Percentiles rank a stretch among this genome's conserved stretches.
phyloP scores from a whole-genome alignment of 768 basidiomycete genomes.

The Lepiota subincarnata region DNA sequence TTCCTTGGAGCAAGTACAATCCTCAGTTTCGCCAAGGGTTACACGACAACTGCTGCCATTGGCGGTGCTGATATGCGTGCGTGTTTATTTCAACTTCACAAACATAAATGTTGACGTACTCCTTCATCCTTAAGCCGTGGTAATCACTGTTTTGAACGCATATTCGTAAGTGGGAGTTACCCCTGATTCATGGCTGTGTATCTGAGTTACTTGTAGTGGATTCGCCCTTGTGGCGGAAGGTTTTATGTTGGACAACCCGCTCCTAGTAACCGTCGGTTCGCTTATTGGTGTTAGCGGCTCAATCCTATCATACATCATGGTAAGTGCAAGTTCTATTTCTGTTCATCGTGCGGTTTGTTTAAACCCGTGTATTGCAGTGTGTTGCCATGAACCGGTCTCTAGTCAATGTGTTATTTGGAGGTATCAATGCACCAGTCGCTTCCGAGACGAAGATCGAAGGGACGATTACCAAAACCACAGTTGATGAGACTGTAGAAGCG shows the following conservation, averaged over 20 bases:
- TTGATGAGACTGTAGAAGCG: constrained; percentile 79
- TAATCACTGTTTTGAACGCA: constrained; percentile 87
- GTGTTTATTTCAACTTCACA: constrained; percentile 24
- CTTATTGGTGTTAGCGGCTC: constrained; percentile 89
- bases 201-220: constrained; percentile 35
- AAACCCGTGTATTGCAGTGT: constrained; percentile 45
- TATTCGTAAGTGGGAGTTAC: constrained; percentile 51
- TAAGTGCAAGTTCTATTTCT: constrained; percentile 25
- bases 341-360: background rate
- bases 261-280: constrained; percentile 80
- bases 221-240: constrained; percentile 91
- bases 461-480: constrained; percentile 67
- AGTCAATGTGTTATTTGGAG: constrained; percentile 84
- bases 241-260: constrained; percentile 86
- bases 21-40: constrained; percentile 82
- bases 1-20: constrained; percentile 71
- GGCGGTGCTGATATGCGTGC: constrained; percentile 92
- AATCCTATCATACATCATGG: constrained; percentile 92
- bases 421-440: constrained; percentile 58
- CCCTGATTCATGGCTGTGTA: background rate
- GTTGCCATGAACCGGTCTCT: constrained; percentile 90
- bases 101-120: constrained; percentile 6
- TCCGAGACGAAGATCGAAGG: constrained; percentile 77
- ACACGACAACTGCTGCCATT: constrained; percentile 86
- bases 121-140: constrained; percentile 53